Evolutionary conservation across 352 stramenopile species (phyloP).

Genomic region (Phytophthora colocasiae): DNA sequence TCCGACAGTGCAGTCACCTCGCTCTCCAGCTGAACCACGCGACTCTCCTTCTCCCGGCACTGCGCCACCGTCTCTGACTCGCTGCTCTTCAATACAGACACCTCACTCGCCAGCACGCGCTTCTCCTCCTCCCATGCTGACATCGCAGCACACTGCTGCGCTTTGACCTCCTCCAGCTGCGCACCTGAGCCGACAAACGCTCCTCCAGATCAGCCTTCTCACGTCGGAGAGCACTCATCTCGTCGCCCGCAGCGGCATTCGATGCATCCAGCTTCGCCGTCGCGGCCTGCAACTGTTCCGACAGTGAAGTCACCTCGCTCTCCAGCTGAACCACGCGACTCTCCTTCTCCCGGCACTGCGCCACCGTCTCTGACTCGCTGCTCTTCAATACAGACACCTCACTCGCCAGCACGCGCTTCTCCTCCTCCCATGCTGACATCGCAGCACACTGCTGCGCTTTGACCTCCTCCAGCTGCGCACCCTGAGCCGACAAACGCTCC

Average conservation of each 20-base stretch:
- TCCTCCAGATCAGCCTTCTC: constrained; percentile 27
- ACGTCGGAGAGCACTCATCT: constrained; percentile 26
- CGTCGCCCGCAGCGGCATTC: constrained; percentile 28
- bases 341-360: constrained; percentile 16
- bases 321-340: constrained; percentile 14
- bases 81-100: constrained; percentile 26
- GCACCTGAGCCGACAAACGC: constrained; percentile 17
- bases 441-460: constrained; percentile 10
- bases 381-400: constrained; percentile 14
- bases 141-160: constrained; percentile 20
- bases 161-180: constrained; percentile 17
- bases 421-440: constrained; percentile 11
- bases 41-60: constrained; percentile 18
- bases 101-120: constrained; percentile 29
- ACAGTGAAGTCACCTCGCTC: constrained; percentile 6
- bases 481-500: constrained; percentile 13
- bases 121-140: constrained; percentile 33
- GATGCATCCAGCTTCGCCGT: constrained; percentile 27
- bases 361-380: constrained; percentile 7
- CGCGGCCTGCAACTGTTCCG: constrained; percentile 5
- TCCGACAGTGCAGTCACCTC: constrained; percentile 10
- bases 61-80: constrained; percentile 13
- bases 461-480: constrained; percentile 4
- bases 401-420: constrained; percentile 18
- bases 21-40: constrained; percentile 20